Evolutionary conservation across 2,329 filamentous ascomycete genomes (phyloP).

Genomic region (Hypocreales sp.): DNA sequence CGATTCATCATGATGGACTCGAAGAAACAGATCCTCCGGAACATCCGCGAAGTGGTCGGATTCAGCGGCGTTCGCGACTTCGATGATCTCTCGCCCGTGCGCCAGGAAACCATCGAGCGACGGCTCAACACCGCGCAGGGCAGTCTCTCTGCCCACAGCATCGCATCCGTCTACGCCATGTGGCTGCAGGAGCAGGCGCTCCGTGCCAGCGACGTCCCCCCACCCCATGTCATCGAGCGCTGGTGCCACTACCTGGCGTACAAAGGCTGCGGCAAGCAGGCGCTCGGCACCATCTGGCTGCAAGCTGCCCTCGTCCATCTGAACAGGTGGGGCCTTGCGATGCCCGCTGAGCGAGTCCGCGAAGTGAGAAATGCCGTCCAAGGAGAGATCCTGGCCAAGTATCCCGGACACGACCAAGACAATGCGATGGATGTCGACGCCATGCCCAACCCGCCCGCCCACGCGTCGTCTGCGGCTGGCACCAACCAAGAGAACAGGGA

Average conservation of each 20-base stretch:
- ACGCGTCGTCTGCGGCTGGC: neutral
- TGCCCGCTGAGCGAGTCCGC: neutral
- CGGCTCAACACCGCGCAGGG: slow-evolving; percentile 4
- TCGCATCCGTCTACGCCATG: slow-evolving; percentile 10
- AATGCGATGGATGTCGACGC: neutral
- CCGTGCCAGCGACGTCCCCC: neutral
- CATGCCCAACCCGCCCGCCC: neutral
- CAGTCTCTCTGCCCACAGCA: slow-evolving; percentile 4
- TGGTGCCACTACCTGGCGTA: neutral
- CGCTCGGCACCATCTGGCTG: neutral
- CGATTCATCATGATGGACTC: no score
- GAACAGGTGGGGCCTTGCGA: neutral
- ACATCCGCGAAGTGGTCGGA: slow-evolving; percentile 8
- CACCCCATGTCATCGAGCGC: neutral
- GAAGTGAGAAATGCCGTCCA: neutral
- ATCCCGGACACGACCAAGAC: neutral
- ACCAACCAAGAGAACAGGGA: no score
- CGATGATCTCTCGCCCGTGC: slow-evolving; percentile 9
- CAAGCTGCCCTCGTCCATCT: neutral
- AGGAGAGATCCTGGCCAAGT: no score
- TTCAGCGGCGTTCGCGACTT: slow-evolving; percentile 8
- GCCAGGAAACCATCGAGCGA: slow-evolving; percentile 9
- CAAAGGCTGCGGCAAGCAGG: neutral
- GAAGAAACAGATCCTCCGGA: slow-evolving; percentile 4
- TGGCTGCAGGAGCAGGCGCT: slow-evolving; percentile 12